Evolutionary conservation across 192 early-diverging fungal genomes (phyloP), one percentile per base, ranked within the genome.

Genomic region (Coemansia sp.): DNA sequence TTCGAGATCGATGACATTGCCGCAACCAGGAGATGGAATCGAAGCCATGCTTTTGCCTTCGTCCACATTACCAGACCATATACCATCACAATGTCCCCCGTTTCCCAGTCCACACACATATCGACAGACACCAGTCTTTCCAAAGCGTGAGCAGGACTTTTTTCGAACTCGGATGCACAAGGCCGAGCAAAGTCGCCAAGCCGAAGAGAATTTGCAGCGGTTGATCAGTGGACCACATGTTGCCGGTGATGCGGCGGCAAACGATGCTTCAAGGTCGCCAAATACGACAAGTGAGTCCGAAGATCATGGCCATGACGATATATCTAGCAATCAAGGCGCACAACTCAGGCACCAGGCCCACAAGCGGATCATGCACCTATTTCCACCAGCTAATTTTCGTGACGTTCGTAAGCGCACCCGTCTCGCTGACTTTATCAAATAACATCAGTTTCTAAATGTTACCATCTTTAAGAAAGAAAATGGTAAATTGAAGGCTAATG

Each of bases 161-260:
- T 80, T 80, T 80, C 71, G 71, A 26, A 80, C 58, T 9, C 77
- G 77, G 8, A 65, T 80, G 68, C 71, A 80, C 68, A 80, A 80
- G 28, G 77, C 77, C 16, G 77, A 80, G 51, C 77, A 80, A 32
- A 80, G 77, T 56, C 71, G 77, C 21, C 77, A 80, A 58, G 77
- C 77, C 4, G 77, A 80, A 52, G 77, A 71, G 49, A 80, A 80
- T 51, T 65, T 80, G 24, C 77, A 80, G 44, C 71, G 77, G 12
- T 59, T 80, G 41, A 79, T 79, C 32, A 79, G 71, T 30, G 68
- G 71, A 5, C 64, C 76, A 4, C 60, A 60, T 18, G 48, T 58
- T 21, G 53, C 56, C 18, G 5, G 31, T 4, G 54, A 25, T 6
- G 28, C 23, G 1, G 22, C 1, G 3, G 18, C 25, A 30, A 4